phyloP scores from a whole-genome alignment of 441 rosid species.

The Sinapis alba region DNA sequence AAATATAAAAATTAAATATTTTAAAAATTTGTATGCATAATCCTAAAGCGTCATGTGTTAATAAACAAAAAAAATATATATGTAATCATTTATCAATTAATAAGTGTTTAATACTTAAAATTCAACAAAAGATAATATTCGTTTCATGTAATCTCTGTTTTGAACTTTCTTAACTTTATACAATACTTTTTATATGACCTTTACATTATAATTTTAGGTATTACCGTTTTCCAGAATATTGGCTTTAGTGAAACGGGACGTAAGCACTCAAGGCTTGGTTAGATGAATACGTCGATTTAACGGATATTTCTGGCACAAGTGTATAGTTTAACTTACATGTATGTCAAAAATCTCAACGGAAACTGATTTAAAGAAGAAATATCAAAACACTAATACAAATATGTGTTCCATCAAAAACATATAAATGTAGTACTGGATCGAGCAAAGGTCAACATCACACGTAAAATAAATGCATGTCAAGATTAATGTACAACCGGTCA shows the following conservation, averaged over 20 bases:
- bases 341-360: slow-evolving; percentile 12
- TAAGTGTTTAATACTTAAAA: background rate
- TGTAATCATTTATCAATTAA: background rate
- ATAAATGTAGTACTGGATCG: slow-evolving; percentile 33
- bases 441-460: slow-evolving; percentile 37
- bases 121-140: background rate
- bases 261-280: background rate
- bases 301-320: background rate
- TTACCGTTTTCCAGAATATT: background rate
- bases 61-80: too few relatives aligned
- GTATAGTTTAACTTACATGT: background rate
- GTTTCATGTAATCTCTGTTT: background rate
- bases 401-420: slow-evolving; percentile 34
- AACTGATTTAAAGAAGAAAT: slow-evolving; percentile 7
- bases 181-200: background rate
- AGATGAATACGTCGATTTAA: background rate
- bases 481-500: slow-evolving; percentile 37
- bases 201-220: background rate
- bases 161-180: background rate
- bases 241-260: background rate
- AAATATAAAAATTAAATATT: too few relatives aligned
- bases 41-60: too few relatives aligned
- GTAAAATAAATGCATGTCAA: slow-evolving; percentile 34
- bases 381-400: slow-evolving; percentile 16
- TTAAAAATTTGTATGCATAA: too few relatives aligned